These are phyloP conservation scores for Ganoderma boninense DNA, from an alignment of 1,284 basidiomycete genomes.

Conservation along the genomic window DNA sequence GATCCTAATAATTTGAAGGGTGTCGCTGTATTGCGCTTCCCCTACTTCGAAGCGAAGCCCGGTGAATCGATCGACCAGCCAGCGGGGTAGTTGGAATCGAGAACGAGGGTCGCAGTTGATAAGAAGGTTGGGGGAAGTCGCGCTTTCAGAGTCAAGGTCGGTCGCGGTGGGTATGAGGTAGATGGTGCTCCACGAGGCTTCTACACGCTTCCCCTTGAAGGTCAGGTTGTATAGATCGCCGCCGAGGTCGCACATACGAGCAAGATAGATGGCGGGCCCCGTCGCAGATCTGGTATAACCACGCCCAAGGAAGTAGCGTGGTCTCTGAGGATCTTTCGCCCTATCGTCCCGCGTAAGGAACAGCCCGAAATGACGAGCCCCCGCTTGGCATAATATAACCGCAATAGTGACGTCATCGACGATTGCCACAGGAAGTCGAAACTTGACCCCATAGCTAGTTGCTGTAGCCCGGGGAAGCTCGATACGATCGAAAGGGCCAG, in stretches of 20 bases:
- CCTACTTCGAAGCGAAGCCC: background rate
- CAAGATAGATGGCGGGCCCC: background rate
- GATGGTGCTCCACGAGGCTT: conserved; percentile 8
- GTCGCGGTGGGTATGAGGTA: background rate
- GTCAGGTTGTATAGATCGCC: conserved; percentile 1
- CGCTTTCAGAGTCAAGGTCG: background rate
- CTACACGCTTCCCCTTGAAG: background rate
- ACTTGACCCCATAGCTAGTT: conserved; percentile 1
- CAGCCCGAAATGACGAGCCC: background rate
- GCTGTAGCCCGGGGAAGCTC: background rate
- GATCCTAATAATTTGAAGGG: background rate
- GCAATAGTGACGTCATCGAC: background rate
- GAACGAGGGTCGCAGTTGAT: background rate
- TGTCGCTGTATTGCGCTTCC: no score
- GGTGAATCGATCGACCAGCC: background rate
- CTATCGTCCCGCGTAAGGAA: background rate
- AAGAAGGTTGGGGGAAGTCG: background rate
- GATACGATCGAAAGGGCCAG: background rate
- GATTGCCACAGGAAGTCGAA: background rate
- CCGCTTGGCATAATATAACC: background rate
- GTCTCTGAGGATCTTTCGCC: background rate
- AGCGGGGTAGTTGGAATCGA: conserved; percentile 3
- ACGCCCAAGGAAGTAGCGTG: background rate
- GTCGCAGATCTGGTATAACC: background rate
- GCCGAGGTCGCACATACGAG: background rate